These are phyloP conservation scores for Globisporangium megalacanthum DNA, from an alignment of 352 stramenopile species.

Conservation along the genomic window DNA sequence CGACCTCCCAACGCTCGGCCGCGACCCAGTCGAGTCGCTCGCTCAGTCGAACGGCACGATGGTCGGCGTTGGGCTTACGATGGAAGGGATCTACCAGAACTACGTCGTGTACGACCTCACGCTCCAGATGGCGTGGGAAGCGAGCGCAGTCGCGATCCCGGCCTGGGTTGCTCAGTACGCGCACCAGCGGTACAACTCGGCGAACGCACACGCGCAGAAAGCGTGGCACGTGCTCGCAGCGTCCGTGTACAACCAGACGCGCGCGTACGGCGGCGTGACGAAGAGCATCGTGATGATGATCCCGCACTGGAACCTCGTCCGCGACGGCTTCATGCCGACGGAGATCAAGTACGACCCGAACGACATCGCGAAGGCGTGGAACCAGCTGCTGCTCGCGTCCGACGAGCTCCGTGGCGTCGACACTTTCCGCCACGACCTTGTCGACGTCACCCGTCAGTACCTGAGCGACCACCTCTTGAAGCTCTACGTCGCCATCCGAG, in stretches of 20 bases:
- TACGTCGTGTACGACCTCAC: slow-evolving; percentile 81
- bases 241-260: slow-evolving; percentile 74
- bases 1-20: slow-evolving; percentile 54
- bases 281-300: slow-evolving; percentile 69
- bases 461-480: slow-evolving; percentile 58
- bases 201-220: slow-evolving; percentile 37
- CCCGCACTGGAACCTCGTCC: slow-evolving; percentile 57
- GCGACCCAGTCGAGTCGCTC: slow-evolving; percentile 39
- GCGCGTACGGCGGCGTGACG: slow-evolving; percentile 60
- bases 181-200: slow-evolving; percentile 51
- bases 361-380: slow-evolving; percentile 55
- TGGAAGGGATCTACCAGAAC: slow-evolving; percentile 87
- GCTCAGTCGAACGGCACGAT: slow-evolving; percentile 55
- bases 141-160: slow-evolving; percentile 31
- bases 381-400: slow-evolving; percentile 39
- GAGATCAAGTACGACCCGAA: slow-evolving; percentile 66
- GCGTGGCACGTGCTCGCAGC: slow-evolving; percentile 48
- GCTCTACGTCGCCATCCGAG: slow-evolving; percentile 53
- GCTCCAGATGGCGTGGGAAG: slow-evolving; percentile 67
- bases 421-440: slow-evolving; percentile 70
- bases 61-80: slow-evolving; percentile 68
- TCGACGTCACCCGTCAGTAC: slow-evolving; percentile 74
- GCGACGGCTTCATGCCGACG: slow-evolving; percentile 70
- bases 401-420: slow-evolving; percentile 34
- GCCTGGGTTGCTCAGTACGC: slow-evolving; percentile 53